A percentile compares a stretch with the other conserved stretches of the same genome.
Conservation (phyloP, 345 rosid genomes). For the Corymbia maculata region DNA sequence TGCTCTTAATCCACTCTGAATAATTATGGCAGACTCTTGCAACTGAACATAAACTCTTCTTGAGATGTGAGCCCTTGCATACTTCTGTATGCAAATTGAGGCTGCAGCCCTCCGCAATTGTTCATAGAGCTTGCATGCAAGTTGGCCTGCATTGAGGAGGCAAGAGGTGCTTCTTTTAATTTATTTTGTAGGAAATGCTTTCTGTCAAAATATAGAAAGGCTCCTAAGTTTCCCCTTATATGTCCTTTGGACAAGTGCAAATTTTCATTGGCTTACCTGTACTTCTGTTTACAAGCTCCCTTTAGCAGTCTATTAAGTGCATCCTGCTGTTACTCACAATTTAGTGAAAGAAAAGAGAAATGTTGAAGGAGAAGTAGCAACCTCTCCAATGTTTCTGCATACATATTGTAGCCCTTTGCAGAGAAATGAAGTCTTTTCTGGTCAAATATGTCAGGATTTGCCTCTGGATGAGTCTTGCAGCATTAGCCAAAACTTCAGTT, state of each 20-base stretch:
- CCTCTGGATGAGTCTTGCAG: slow-evolving; percentile 89
- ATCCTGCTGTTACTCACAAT: not conserved
- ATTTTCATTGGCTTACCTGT: not conserved
- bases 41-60: slow-evolving; percentile 70
- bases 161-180: slow-evolving; percentile 27
- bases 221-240: not conserved
- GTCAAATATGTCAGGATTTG: slow-evolving; percentile 78
- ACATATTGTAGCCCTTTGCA: slow-evolving; percentile 66
- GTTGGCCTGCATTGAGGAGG: slow-evolving; percentile 40
- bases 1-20: slow-evolving; percentile 55
- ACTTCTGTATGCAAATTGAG: slow-evolving; percentile 58
- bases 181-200: not conserved
- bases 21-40: slow-evolving; percentile 27
- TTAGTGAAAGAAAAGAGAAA: not conserved
- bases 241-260: not conserved
- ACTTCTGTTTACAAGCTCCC: not conserved
- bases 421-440: slow-evolving; percentile 62
- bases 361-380: slow-evolving; percentile 10
- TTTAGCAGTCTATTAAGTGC: not conserved
- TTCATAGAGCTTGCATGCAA: slow-evolving; percentile 80
- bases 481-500: slow-evolving; percentile 93
- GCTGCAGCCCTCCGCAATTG: slow-evolving; percentile 76
- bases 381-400: slow-evolving; percentile 90
- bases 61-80: slow-evolving; percentile 92
- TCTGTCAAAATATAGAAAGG: not conserved